These are phyloP conservation scores for Calonectria henricotiae DNA, from an alignment of 2,329 filamentous ascomycete species.

Conservation along the genomic window DNA sequence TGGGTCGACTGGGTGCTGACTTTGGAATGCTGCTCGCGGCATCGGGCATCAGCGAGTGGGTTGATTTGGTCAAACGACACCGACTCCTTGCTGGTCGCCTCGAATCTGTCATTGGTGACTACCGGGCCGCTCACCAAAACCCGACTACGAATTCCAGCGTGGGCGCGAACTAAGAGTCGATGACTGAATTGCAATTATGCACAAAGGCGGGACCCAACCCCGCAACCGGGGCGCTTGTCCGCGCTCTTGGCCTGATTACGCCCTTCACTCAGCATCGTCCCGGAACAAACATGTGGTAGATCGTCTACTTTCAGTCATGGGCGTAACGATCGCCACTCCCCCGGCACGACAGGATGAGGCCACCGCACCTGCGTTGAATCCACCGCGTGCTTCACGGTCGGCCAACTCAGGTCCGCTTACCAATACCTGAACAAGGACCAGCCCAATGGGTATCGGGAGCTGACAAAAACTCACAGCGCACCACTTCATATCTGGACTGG, in stretches of 20 bases:
- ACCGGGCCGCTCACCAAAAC: constrained; percentile 51
- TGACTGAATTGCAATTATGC: constrained; percentile 45
- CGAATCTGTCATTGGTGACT: constrained; percentile 77
- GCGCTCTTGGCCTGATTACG: constrained; percentile 40
- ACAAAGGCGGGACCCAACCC: constrained; percentile 45
- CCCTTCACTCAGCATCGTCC: constrained; percentile 44
- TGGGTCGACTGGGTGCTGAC: constrained; percentile 91
- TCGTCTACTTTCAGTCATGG: constrained; percentile 49
- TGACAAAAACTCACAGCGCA: constrained; percentile 70
- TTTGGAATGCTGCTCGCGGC: constrained; percentile 89
- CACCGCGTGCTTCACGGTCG: constrained; percentile 43
- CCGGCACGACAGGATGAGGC: constrained; percentile 47
- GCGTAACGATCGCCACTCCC: constrained; percentile 47
- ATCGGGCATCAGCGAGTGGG: constrained; percentile 80
- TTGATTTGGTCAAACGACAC: constrained; percentile 90
- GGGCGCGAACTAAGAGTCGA: constrained; percentile 23
- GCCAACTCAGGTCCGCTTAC: constrained; percentile 52
- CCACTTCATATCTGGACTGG: constrained; percentile 91
- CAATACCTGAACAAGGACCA: constrained; percentile 26
- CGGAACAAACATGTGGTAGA: constrained; percentile 43
- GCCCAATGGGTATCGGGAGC: not conserved
- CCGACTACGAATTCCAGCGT: constrained; percentile 34
- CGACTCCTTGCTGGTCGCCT: constrained; percentile 85
- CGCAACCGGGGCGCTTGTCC: constrained; percentile 43
- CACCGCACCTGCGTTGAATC: constrained; percentile 41